These are phyloP conservation scores for Cyclotella cryptica DNA, from an alignment of 108 stramenopile genomes.

Conservation along the genomic window DNA sequence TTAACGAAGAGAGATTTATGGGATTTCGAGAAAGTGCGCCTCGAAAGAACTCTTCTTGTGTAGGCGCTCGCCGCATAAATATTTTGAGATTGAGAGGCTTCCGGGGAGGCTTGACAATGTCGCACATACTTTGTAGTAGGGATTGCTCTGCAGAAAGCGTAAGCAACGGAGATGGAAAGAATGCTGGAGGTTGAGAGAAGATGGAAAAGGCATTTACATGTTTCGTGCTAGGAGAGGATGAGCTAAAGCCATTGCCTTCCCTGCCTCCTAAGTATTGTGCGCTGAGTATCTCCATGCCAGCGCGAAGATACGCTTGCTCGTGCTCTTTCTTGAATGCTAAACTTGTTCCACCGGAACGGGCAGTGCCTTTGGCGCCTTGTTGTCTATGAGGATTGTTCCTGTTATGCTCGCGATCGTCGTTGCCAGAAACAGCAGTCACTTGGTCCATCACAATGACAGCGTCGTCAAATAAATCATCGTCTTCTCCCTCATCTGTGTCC, in stretches of 20 bases:
- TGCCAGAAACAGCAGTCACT: conserved; percentile 9
- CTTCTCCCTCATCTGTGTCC: conserved; percentile 33
- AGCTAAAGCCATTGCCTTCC: not conserved
- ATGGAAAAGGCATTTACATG: not conserved
- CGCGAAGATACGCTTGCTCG: conserved; percentile 55
- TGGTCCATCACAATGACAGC: conserved; percentile 51
- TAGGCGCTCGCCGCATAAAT: conserved; percentile 80
- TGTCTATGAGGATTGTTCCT: conserved; percentile 43
- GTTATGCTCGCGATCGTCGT: conserved; percentile 14
- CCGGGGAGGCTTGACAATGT: conserved; percentile 79
- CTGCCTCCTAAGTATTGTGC: conserved; percentile 45
- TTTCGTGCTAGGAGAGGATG: not conserved
- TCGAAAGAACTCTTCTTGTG: conserved; percentile 90
- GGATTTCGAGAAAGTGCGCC: conserved; percentile 81
- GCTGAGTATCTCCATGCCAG: conserved; percentile 68
- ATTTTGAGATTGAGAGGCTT: conserved; percentile 86
- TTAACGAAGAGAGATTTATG: conserved; percentile 60
- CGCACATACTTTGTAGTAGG: conserved; percentile 62
- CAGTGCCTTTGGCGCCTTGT: conserved; percentile 5
- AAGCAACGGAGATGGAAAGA: conserved; percentile 38
- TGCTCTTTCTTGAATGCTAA: conserved; percentile 50
- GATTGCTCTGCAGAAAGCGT: conserved; percentile 55
- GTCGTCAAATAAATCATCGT: conserved; percentile 53
- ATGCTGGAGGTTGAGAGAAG: conserved; percentile 18
- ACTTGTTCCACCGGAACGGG: not conserved